Evolutionary conservation across 2,329 filamentous ascomycete species (phyloP), one percentile per base, ranked within the genome.

Genomic region (Fusarium beomiforme): DNA sequence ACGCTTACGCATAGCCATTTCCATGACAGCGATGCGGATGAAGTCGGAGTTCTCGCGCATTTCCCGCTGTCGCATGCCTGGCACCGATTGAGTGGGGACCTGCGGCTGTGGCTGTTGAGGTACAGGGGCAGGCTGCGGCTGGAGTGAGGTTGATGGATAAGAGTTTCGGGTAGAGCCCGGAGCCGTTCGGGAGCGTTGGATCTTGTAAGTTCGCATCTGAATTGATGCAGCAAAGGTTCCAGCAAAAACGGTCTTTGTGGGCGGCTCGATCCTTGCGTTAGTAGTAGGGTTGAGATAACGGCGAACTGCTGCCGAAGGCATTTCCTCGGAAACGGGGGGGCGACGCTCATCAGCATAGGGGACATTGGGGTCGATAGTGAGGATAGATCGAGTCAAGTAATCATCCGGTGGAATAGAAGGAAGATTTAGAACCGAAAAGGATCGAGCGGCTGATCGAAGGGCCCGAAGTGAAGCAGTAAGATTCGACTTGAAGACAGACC

Each of bases 31-130:
- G 59, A 92, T 88, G 72, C 90, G 87, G 76, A 92, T 91, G 75
- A 92, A 92, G 75, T 92, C 89, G 42, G 89, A 86, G 72, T 92
- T 92, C 78, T 92, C 90, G 33, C 90, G 88, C 83, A 91, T 87
- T 78, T 92, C 90, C 49, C 90, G 86, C 78, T 91, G 90, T 24
- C 90, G 87, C 74, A 85, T 82, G 71, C 84, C 83, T 41, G 87
- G 81, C 55, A 84, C 83, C 57, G 78, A 71, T 61, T 78, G 76
- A 59, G 66, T 68, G 31, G 82, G 70, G 53, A 78, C 77, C 62
- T 82, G 80, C 36, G 76, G 66, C 53, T 78, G 77, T 50, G 78
- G 70, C 55, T 76, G 64, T 55, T 77, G 76, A 33, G 76, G 64
- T 31, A 78, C 69, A 62, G 79, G 78, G 49, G 78, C 67, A 31